Percentiles rank a stretch among this genome's conserved stretches.
Conservation (phyloP, 768 basidiomycete genomes). For the Tremella mesenterica region DNA sequence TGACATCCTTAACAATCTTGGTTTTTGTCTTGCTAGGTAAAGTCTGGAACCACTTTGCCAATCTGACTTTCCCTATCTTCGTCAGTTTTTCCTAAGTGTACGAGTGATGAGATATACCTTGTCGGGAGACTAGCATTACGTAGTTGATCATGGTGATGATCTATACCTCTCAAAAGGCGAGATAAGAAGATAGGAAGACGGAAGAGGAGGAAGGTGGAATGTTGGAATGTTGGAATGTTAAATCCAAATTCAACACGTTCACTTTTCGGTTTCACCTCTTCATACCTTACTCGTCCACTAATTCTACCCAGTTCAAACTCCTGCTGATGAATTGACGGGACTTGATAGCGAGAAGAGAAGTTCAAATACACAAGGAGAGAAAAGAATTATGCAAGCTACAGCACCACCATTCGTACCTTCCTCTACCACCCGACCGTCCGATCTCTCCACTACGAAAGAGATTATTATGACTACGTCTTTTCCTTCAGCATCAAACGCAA, state of each 20-base stretch:
- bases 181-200: background rate
- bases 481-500: no score
- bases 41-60: slow-evolving; percentile 93
- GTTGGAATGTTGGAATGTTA: background rate
- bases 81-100: slow-evolving; percentile 7
- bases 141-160: slow-evolving; percentile 60
- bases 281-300: no score
- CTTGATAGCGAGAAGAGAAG: no score
- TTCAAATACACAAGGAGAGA: background rate
- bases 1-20: slow-evolving; percentile 93
- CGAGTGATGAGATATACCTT: slow-evolving; percentile 49
- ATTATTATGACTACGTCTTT: no score
- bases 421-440: no score
- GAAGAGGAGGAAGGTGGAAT: background rate
- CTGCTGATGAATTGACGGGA: no score
- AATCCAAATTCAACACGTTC: background rate
- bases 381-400: background rate
- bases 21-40: slow-evolving; percentile 68
- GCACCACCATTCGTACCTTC: slow-evolving; percentile 1
- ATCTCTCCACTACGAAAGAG: no score
- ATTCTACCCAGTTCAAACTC: no score
- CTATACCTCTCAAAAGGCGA: no score
- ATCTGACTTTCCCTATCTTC: slow-evolving; percentile 71
- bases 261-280: no score
- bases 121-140: slow-evolving; percentile 83